Base-by-base conservation (phyloP, 306 rosid species). In the Biancaea sappan region DNA sequence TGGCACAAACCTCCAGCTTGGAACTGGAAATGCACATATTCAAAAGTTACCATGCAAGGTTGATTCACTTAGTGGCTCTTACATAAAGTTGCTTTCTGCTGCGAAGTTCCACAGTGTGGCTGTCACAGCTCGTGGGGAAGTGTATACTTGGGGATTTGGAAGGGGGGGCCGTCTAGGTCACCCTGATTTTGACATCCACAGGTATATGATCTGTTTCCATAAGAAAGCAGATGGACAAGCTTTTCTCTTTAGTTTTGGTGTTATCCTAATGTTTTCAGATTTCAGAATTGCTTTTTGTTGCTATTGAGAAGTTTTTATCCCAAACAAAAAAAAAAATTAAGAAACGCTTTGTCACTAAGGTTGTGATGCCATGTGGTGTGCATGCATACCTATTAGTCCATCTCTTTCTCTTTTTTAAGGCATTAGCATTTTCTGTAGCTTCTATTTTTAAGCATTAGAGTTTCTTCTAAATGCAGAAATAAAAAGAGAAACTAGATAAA, bases 151-250 rank as follows among this genome's bases (percentile, higher is more conserved):
- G 98, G 98, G 98, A 66, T 94, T 94, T 86, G 98, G 98, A 78
- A 85, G 98, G 71, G 98, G 98, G 3, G 98, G 98, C 2, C 91
- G 98, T 51, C 91, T 94, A 50, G 98, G 98, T 64, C 98, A 94
- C 72, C 97, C 98, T 8, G 98, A 94, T 80, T 94, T 94, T 79
- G 96, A 94, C 73, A 94, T 94, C 74, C 98, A 94, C 87, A 91
- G 97, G 98, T 94, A 88, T 24, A 53, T 51, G 18, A 34, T 68
- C 37, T 73, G 16, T 66, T 43, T 73, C 4, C n/a, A 48, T 18
- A 8, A 29, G 24, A 24, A 15, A 16, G 21, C 54, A 21, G 43
- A 25, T 40, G 26, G 56, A 31, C 40, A 40, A 15, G 35, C 18
- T 41, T 65, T 38, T 34, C n/a, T 11, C 25, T 24, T 72, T 72